Conservation (phyloP, 2,329 filamentous ascomycete genomes). For the Verticillium klebahnii region DNA sequence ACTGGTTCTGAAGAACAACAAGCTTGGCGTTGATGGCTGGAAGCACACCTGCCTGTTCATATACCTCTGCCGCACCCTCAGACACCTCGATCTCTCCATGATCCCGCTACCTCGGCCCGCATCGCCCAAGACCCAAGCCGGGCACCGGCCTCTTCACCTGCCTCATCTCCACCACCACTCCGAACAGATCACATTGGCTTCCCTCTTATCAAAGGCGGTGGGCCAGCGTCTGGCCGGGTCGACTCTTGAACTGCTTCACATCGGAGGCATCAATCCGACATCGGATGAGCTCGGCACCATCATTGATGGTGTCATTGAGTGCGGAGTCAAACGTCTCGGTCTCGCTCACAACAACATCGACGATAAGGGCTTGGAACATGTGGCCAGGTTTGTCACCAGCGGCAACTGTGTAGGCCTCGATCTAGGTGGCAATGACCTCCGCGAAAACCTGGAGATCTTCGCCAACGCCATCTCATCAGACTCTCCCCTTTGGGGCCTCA, state of each 20-base stretch:
- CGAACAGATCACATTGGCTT: constrained; percentile 27
- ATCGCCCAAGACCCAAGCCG: constrained; percentile 11
- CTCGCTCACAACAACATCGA: constrained; percentile 79
- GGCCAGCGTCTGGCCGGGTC: constrained; percentile 71
- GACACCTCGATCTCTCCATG: constrained; percentile 80
- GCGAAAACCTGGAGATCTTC: constrained; percentile 49
- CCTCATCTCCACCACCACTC: constrained; percentile 19
- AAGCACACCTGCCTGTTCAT: constrained; percentile 85
- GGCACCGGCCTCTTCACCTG: constrained; percentile 21
- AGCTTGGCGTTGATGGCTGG: constrained; percentile 84
- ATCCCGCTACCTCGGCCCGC: constrained; percentile 64
- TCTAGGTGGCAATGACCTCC: constrained; percentile 75
- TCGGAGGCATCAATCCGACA: constrained; percentile 73
- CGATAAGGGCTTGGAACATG: constrained; percentile 66
- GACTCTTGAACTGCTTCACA: constrained; percentile 74
- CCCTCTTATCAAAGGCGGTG: constrained; percentile 68
- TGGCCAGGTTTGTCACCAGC: constrained; percentile 70
- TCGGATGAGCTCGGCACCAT: constrained; percentile 68
- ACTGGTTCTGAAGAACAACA: constrained; percentile 86
- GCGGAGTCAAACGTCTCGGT: constrained; percentile 73
- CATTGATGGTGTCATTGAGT: constrained; percentile 76
- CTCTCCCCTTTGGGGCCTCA: constrained; percentile 71
- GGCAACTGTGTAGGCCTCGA: constrained; percentile 85
- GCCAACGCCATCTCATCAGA: constrained; percentile 47
- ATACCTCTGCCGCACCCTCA: constrained; percentile 83